Evolutionary conservation across 257 asterid species (phyloP).

Genomic region (Echium plantagineum): DNA sequence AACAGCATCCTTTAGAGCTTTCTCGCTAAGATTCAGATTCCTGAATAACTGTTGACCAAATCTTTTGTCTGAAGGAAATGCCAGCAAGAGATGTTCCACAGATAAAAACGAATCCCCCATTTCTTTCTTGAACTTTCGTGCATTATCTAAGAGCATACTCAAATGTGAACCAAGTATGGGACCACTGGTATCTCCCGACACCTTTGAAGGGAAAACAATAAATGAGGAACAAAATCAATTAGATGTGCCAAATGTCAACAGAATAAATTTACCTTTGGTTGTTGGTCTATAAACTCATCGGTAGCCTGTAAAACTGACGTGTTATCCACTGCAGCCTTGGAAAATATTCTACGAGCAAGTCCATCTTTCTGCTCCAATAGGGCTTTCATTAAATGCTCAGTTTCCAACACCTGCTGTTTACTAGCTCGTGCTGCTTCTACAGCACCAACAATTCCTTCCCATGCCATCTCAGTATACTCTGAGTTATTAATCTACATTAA

Average conservation of each 20-base stretch:
- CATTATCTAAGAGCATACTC: constrained; percentile 55
- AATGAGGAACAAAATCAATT: background rate
- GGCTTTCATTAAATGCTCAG: constrained; percentile 88
- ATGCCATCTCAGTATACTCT: constrained; percentile 89
- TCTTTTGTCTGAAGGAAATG: constrained; percentile 62
- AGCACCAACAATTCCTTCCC: constrained; percentile 73
- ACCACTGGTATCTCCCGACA: constrained; percentile 59
- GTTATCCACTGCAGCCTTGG: constrained; percentile 87
- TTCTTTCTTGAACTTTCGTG: constrained; percentile 51
- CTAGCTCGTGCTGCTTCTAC: constrained; percentile 60
- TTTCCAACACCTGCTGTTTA: constrained; percentile 76
- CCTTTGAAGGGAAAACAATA: constrained; percentile 31
- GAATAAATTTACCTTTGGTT: constrained; percentile 35
- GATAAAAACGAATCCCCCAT: constrained; percentile 89
- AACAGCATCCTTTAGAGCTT: constrained; percentile 75
- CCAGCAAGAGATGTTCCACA: constrained; percentile 82
- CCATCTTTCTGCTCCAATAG: constrained; percentile 92
- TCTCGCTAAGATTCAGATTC: constrained; percentile 51
- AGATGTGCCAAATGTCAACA: background rate
- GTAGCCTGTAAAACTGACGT: constrained; percentile 64
- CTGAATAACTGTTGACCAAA: constrained; percentile 63
- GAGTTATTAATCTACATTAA: constrained; percentile 48
- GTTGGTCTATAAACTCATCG: constrained; percentile 59
- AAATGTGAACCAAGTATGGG: constrained; percentile 71
- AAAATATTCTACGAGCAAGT: constrained; percentile 77